phyloP scores from a whole-genome alignment of 495 filamentous ascomycete species.

The Viridothelium virens region DNA sequence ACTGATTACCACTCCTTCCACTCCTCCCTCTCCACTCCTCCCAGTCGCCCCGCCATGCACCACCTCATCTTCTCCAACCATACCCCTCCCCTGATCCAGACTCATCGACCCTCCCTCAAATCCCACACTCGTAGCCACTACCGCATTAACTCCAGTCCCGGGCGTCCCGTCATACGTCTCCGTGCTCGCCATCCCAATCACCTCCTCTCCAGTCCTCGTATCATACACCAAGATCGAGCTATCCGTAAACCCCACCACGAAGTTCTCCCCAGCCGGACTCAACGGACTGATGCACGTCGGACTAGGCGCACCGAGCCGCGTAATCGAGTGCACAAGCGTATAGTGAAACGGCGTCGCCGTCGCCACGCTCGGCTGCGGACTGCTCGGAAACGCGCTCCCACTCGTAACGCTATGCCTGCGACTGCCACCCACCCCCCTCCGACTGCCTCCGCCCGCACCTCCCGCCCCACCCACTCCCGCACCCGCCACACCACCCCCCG shows the following conservation, averaged over 20 bases:
- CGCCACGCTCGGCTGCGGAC: constrained; percentile 80
- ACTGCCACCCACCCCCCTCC: constrained; percentile 63
- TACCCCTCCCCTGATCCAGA: constrained; percentile 54
- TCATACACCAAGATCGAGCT: constrained; percentile 85
- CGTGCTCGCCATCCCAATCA: constrained; percentile 80
- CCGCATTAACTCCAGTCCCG: constrained; percentile 75
- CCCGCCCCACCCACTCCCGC: not conserved
- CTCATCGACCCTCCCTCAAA: constrained; percentile 57
- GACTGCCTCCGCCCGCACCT: constrained; percentile 43
- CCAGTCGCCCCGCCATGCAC: constrained; percentile 75
- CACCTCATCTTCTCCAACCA: constrained; percentile 53
- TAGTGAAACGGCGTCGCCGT: constrained; percentile 58
- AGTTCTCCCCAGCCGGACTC: constrained; percentile 76
- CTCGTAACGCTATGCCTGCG: constrained; percentile 84
- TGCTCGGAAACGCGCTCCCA: constrained; percentile 79
- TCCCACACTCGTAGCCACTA: constrained; percentile 80
- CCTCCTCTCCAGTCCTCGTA: constrained; percentile 82
- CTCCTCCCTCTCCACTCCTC: constrained; percentile 56
- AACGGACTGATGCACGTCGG: constrained; percentile 89
- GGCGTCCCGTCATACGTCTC: constrained; percentile 88
- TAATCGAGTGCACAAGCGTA: constrained; percentile 73
- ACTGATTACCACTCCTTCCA: constrained; percentile 87
- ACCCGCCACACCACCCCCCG: not conserved
- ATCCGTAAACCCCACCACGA: constrained; percentile 88
- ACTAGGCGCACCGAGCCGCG: constrained; percentile 56